phyloP scores from a whole-genome alignment of 257 asterid species.

The Capsicum rhomboideum region DNA sequence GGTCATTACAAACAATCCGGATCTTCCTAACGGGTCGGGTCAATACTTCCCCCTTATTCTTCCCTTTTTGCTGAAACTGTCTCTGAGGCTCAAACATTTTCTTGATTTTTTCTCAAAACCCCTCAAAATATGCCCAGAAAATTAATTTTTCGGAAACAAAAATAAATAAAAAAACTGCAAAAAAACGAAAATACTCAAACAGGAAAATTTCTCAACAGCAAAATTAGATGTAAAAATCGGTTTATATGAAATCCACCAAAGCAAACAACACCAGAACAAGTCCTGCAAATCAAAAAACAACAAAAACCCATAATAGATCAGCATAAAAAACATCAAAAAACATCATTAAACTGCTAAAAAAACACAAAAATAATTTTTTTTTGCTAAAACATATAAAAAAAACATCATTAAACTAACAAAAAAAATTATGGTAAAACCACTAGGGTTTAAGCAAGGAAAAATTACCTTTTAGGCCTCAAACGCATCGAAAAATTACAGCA shows the following conservation, averaged over 20 bases:
- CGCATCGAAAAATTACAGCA: constrained; percentile 85
- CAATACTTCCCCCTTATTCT: constrained; percentile 8
- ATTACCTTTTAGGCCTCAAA: constrained; percentile 94
- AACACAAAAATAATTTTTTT: too few species aligned
- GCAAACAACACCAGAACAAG: constrained; percentile 89
- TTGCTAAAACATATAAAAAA: background rate
- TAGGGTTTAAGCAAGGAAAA: background rate
- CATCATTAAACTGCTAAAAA: background rate
- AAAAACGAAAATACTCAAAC: background rate
- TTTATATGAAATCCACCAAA: constrained; percentile 95
- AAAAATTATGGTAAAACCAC: background rate
- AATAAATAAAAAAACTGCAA: background rate
- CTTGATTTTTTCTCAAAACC: constrained; percentile 5
- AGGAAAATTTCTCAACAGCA: constrained; percentile 34
- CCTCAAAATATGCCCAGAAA: constrained; percentile 34
- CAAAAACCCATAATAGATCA: constrained; percentile 25
- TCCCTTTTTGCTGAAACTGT: constrained; percentile 6
- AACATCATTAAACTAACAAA: constrained; percentile 8
- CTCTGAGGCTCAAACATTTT: constrained; percentile 39
- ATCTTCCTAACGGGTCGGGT: constrained; percentile 31
- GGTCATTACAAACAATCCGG: constrained; percentile 57
- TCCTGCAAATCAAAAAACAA: constrained; percentile 40
- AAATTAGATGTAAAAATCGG: constrained; percentile 45
- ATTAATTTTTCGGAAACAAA: constrained; percentile 4
- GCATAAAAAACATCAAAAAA: constrained; percentile 14